Conservation (phyloP, 768 basidiomycete species). For the Russula sp. region DNA sequence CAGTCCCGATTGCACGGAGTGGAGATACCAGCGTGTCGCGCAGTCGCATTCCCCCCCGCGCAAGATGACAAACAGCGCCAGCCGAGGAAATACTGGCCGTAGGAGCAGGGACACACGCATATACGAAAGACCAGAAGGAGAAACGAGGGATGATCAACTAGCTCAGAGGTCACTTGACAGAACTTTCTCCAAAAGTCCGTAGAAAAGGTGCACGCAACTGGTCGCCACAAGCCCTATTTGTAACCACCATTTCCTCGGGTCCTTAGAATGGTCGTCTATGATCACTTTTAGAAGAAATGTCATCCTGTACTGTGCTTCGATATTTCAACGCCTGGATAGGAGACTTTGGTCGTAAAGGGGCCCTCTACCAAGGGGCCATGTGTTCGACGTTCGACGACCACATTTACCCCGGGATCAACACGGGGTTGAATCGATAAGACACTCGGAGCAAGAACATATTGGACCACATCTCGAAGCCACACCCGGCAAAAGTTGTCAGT, state of each 20-base stretch:
- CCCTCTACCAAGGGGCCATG: background rate
- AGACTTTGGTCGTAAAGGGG: background rate
- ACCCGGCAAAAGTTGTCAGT: background rate
- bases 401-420: background rate
- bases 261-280: no score
- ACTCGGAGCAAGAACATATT: background rate
- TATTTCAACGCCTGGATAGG: background rate
- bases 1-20: background rate
- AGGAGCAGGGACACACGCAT: no score
- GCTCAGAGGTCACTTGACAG: no score
- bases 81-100: background rate
- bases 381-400: background rate
- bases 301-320: no score
- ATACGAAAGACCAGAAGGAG: no score
- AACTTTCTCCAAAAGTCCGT: no score
- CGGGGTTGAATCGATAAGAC: no score
- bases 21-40: background rate
- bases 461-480: background rate
- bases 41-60: background rate
- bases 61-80: no score
- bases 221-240: background rate
- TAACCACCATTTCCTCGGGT: background rate
- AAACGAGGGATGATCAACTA: no score
- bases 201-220: background rate
- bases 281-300: background rate